Percentiles rank a stretch among this genome's conserved stretches.
Evolutionary conservation across 768 basidiomycete genomes (phyloP).

Genomic region (Boletus reticulatus): DNA sequence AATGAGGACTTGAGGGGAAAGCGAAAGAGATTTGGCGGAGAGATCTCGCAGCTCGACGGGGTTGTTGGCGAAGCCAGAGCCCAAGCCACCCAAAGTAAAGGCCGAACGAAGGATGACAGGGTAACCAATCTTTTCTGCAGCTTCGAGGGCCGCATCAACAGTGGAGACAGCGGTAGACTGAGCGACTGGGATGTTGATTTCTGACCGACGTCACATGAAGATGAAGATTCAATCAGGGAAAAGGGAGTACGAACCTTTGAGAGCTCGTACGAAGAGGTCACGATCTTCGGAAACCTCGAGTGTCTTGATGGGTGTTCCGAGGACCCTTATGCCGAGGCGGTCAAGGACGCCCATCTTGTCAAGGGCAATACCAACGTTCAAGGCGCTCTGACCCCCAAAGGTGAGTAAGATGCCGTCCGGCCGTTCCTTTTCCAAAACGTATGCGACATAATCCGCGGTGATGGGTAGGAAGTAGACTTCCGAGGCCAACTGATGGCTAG

Average conservation of each 20-base stretch:
- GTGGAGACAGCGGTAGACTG: slow-evolving; percentile 96
- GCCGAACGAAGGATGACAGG: slow-evolving; percentile 97
- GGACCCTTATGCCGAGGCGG: slow-evolving; percentile 85
- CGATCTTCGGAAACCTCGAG: slow-evolving; percentile 97
- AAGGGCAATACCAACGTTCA: slow-evolving; percentile 96
- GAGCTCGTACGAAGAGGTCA: slow-evolving; percentile 91
- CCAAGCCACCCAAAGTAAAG: slow-evolving; percentile 96
- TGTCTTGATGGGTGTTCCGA: slow-evolving; percentile 93
- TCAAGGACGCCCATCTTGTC: slow-evolving; percentile 97
- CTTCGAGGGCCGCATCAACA: slow-evolving; percentile 88
- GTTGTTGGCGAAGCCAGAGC: slow-evolving; percentile 96
- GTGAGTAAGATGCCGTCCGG: slow-evolving; percentile 97
- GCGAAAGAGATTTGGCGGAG: slow-evolving; percentile 83
- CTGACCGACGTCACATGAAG: slow-evolving; percentile 39
- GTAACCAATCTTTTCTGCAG: slow-evolving; percentile 90
- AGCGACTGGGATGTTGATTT: slow-evolving; percentile 95
- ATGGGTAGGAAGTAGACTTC: slow-evolving; percentile 98
- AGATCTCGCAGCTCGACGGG: slow-evolving; percentile 93
- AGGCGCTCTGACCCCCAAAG: slow-evolving; percentile 96
- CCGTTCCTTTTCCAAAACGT: slow-evolving; percentile 96
- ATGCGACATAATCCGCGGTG: slow-evolving; percentile 96
- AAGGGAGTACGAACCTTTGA: slow-evolving; percentile 67
- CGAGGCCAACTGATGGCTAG: slow-evolving; percentile 93
- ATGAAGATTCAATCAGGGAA: neutral
- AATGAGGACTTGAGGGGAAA: slow-evolving; percentile 94